Evolutionary conservation across 805 yeast species (phyloP).

Genomic region (Starmerella bacillaris): DNA sequence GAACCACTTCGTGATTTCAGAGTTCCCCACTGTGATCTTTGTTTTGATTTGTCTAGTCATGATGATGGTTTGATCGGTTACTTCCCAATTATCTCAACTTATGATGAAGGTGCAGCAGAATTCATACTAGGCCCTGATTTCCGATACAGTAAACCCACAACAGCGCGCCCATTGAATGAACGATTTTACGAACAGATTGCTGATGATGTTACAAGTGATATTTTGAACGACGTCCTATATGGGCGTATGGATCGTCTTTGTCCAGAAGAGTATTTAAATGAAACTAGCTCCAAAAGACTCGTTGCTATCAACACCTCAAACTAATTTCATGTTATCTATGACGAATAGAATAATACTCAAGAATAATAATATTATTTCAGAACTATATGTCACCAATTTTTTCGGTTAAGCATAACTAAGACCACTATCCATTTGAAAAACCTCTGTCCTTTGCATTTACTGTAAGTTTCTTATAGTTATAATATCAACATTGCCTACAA

Average conservation of each 20-base stretch:
- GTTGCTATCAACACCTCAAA: no score
- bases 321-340: no score
- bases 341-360: no score
- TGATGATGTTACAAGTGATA: slow-evolving; percentile 69
- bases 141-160: slow-evolving; percentile 11
- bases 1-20: slow-evolving; percentile 52
- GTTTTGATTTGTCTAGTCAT: slow-evolving; percentile 23
- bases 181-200: slow-evolving; percentile 53
- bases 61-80: slow-evolving; percentile 84
- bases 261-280: no score
- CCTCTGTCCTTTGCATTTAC: no score
- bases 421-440: no score
- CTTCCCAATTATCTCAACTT: slow-evolving; percentile 76
- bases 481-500: no score
- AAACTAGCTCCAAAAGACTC: no score
- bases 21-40: slow-evolving; percentile 45
- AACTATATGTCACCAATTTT: no score
- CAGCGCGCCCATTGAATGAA: slow-evolving; percentile 35
- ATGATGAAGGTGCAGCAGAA: slow-evolving; percentile 56
- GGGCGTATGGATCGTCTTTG: slow-evolving; percentile 14
- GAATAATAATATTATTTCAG: no score
- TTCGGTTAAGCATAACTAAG: no score
- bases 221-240: slow-evolving; percentile 45
- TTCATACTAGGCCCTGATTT: slow-evolving; percentile 55
- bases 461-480: no score